Base-by-base conservation (phyloP, 148 eudicot genomes). In the Cornus suecica region DNA sequence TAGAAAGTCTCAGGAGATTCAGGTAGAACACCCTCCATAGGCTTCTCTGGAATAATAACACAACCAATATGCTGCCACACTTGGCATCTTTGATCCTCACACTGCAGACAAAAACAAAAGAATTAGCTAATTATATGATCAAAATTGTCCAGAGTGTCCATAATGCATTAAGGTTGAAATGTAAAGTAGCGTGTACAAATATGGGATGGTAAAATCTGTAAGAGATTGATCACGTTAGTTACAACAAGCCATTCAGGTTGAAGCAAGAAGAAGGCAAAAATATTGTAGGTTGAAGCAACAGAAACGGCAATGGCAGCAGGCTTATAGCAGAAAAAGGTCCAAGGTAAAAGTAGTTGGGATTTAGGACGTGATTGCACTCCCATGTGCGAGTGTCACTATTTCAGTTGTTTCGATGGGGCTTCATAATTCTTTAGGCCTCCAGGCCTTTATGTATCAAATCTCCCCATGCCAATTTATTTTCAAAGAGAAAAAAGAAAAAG, bases 11-110 rank as follows among this genome's bases (percentile, higher is more conserved):
- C 88, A 3, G 84, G 79, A 52, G 90, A 88, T 37, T 54, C 37
- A 74, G 88, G 84, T 45, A 60, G 31, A 76, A 77, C 80, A 70
- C 83, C 84, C 69, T 89, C 90, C 74, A 80, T 78, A 32, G 82
- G 85, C 83, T 88, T 86, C 68, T 92, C 96, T 29, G 89, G 84
- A 42, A 87, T 77, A 75, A 94, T 70, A 76, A 88, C 96, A 83
- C 99, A 94, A 30, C 70, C 56, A 60, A 80, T 80, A 81, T 94
- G 99, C 83, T 94, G 97, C 92, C 93, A 90, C 66, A 88, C 83
- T 72, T 81, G 84, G 84, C 99, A 94, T 74, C 77, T 80, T 66
- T 82, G 83, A 82, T 88, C 96, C 74, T 80, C 86, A 84, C 99
- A 94, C 99, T 94, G 88, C 87, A 82, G 22, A 6, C 62, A 58